Percentiles rank a stretch among this genome's conserved stretches.
phyloP scores from a whole-genome alignment of 345 rosid species.

The Durio zibethinus region DNA sequence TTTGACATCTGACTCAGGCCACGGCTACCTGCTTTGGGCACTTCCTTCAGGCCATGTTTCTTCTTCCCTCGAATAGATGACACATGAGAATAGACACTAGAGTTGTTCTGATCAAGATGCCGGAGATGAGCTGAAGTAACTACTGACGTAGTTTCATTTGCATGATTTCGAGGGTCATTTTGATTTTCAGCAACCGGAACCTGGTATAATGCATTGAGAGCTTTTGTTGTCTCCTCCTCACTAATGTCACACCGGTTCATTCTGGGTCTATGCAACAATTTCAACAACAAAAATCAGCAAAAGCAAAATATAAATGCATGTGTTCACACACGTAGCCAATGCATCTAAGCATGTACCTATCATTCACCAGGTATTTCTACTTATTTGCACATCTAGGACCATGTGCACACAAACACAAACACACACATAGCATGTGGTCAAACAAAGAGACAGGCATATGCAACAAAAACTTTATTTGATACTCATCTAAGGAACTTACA shows the following conservation, averaged over 20 bases:
- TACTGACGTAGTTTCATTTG: conserved; percentile 25
- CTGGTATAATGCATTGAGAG: conserved; percentile 26
- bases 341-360: not conserved
- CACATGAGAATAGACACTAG: conserved; percentile 19
- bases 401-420: not conserved
- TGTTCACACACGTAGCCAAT: not conserved
- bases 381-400: not conserved
- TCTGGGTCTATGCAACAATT: conserved; percentile 38
- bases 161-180: conserved; percentile 28
- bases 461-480: not conserved
- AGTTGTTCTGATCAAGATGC: conserved; percentile 21
- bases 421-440: not conserved
- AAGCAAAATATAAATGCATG: not conserved
- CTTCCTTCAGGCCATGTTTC: conserved; percentile 30
- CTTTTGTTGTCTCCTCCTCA: conserved; percentile 46
- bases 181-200: conserved; percentile 26
- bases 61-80: conserved; percentile 28
- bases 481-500: conserved; percentile 49
- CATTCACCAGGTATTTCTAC: not conserved
- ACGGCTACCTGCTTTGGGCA: conserved; percentile 19
- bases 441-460: conserved; percentile 5
- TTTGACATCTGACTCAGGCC: conserved; percentile 31
- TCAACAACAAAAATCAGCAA: conserved; percentile 18
- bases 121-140: conserved; percentile 22
- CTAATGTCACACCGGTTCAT: conserved; percentile 46